Percentiles rank a stretch among this genome's conserved stretches.
These are phyloP conservation scores for Mycosarcoma mackinlayi DNA, from an alignment of 1,284 basidiomycete genomes.

Conservation along the genomic window DNA sequence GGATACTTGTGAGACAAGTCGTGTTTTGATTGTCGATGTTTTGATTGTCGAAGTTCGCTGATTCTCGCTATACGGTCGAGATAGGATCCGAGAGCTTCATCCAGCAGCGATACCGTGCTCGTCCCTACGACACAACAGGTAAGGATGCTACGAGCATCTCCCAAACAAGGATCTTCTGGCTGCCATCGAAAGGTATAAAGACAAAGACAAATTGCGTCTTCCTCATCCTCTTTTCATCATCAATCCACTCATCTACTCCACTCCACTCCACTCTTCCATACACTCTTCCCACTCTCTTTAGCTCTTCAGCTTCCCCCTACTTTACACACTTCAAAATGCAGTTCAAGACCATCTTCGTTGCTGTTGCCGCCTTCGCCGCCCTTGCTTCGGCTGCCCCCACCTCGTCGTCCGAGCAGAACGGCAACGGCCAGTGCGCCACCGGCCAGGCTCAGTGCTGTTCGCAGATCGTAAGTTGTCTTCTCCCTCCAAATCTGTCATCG, in stretches of 20 bases:
- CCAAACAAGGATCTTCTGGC: not conserved
- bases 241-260: conserved; percentile 47
- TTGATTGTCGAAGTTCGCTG: not conserved
- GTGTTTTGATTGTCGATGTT: not conserved
- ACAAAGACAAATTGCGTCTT: conserved; percentile 23
- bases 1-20: not conserved
- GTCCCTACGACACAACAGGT: not conserved
- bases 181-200: conserved; percentile 51
- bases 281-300: conserved; percentile 40
- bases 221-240: conserved; percentile 49
- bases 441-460: conserved; percentile 55
- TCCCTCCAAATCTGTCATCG: not conserved
- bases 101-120: not conserved
- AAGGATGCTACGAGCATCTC: conserved; percentile 11
- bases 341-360: conserved; percentile 57
- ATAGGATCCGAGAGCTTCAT: not conserved
- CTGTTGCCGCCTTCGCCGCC: conserved; percentile 47
- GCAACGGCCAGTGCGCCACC: conserved; percentile 48
- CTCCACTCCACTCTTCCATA: conserved; percentile 47
- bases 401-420: conserved; percentile 26
- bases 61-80: not conserved
- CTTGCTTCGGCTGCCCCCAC: conserved; percentile 42
- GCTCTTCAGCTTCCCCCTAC: conserved; percentile 37
- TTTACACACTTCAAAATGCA: conserved; percentile 53
- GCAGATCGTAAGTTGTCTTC: conserved; percentile 28